Percentiles rank a stretch among this genome's conserved stretches.
Conservation (phyloP, 805 yeast genomes). For the Kregervanrija fluxuum region DNA sequence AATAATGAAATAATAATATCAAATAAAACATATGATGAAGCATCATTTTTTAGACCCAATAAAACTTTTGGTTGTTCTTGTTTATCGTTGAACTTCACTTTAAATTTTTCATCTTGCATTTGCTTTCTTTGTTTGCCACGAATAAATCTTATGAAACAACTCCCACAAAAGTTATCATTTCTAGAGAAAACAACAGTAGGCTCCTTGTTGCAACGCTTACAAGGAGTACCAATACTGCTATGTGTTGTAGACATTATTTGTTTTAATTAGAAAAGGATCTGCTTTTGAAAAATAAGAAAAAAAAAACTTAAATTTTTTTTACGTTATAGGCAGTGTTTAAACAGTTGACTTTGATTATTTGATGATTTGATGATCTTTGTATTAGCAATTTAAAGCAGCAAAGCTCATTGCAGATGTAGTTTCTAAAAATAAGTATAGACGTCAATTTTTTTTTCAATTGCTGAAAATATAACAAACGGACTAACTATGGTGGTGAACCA, state of each 20-base stretch:
- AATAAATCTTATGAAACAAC: conserved; percentile 67
- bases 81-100: conserved; percentile 53
- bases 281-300: neutral
- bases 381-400: too few relatives aligned
- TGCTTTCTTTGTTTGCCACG: conserved; percentile 75
- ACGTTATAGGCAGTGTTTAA: too few relatives aligned
- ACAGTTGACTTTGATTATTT: too few relatives aligned
- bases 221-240: conserved; percentile 17
- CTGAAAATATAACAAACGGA: too few relatives aligned
- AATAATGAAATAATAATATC: conserved; percentile 59
- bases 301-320: neutral
- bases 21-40: conserved; percentile 57
- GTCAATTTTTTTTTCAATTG: too few relatives aligned
- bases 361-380: too few relatives aligned
- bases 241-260: conserved; percentile 7
- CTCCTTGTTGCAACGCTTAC: conserved; percentile 44
- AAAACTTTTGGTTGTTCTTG: conserved; percentile 38
- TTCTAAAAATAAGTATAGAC: too few relatives aligned
- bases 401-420: too few relatives aligned
- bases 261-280: neutral
- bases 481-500: too few relatives aligned
- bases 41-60: conserved; percentile 60
- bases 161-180: conserved; percentile 56
- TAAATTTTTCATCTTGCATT: conserved; percentile 65
- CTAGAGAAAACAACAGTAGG: conserved; percentile 42